Evolutionary conservation across 306 rosid genomes (phyloP).

Genomic region (Gynostemma pentaphyllum): DNA sequence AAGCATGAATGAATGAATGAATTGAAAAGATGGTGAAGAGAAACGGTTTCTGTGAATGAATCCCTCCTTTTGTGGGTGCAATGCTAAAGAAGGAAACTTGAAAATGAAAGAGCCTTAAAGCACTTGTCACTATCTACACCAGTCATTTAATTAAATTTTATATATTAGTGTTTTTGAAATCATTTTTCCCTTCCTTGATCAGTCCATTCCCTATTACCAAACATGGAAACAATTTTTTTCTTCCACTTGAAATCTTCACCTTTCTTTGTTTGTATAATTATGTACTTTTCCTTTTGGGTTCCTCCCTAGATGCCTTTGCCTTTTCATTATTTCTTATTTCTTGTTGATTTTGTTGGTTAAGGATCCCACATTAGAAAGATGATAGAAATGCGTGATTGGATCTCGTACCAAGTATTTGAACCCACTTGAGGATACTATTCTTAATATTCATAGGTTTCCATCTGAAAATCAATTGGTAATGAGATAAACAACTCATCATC

Average conservation of each 20-base stretch:
- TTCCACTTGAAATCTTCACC: conserved; percentile 31
- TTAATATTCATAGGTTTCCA: too few relatives aligned
- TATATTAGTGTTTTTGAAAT: too few relatives aligned
- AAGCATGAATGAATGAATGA: conserved; percentile 4
- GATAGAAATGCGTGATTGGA: too few relatives aligned
- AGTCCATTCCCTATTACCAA: conserved; percentile 59
- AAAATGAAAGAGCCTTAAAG: conserved; percentile 42
- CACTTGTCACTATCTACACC: conserved; percentile 53
- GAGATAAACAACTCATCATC: too few relatives aligned
- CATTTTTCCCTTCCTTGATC: too few relatives aligned
- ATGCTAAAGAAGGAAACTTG: conserved; percentile 53
- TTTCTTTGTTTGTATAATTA: conserved; percentile 52
- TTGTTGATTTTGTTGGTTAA: too few relatives aligned
- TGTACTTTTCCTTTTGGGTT: conserved; percentile 17
- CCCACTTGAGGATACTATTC: too few relatives aligned
- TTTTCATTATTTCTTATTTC: too few relatives aligned
- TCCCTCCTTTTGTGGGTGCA: conserved; percentile 78
- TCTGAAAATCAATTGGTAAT: too few relatives aligned
- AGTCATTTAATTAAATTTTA: too few relatives aligned
- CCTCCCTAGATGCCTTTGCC: background rate
- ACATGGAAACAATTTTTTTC: conserved; percentile 33
- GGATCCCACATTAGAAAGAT: too few relatives aligned
- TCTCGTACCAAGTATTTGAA: too few relatives aligned
- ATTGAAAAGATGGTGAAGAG: conserved; percentile 46
- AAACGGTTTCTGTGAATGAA: conserved; percentile 45